These are phyloP conservation scores for Fusarium mexicanum DNA, from an alignment of 2,329 filamentous ascomycete genomes.

Conservation along the genomic window DNA sequence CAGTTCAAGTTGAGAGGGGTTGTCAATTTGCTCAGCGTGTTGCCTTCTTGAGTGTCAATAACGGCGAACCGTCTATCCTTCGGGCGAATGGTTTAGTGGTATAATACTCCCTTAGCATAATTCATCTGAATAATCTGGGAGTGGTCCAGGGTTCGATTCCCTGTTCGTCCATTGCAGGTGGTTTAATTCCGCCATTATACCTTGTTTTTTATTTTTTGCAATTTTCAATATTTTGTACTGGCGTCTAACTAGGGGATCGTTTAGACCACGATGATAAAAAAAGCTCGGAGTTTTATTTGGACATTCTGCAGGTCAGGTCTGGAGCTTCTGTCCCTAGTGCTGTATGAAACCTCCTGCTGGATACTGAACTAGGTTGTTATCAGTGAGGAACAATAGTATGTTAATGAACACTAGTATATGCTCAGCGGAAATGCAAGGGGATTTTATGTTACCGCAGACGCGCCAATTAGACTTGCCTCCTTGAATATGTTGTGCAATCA, in stretches of 20 bases:
- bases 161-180: constrained; percentile 16
- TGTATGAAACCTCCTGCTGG: fast-evolving
- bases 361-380: background rate
- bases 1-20: fast-evolving
- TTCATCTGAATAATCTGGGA: constrained; percentile 16
- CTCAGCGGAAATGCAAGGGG: fast-evolving
- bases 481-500: fast-evolving
- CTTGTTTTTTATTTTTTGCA: background rate
- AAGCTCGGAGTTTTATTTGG: fast-evolving
- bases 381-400: fast-evolving
- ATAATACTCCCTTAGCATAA: constrained; percentile 30
- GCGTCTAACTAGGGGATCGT: fast-evolving
- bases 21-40: fast-evolving
- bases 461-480: fast-evolving
- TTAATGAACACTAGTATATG: fast-evolving
- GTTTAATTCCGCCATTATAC: background rate
- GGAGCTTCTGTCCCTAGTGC: background rate
- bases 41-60: fast-evolving
- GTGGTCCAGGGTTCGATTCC: constrained; percentile 31
- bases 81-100: constrained; percentile 31
- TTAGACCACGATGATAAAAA: background rate
- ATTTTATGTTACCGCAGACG: fast-evolving
- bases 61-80: fast-evolving
- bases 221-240: fast-evolving
- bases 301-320: fast-evolving